A percentile compares a stretch with the other conserved stretches of the same genome.
phyloP scores from a whole-genome alignment of 2,329 filamentous ascomycete genomes.

The Phyllosticta paracitricarpa region DNA sequence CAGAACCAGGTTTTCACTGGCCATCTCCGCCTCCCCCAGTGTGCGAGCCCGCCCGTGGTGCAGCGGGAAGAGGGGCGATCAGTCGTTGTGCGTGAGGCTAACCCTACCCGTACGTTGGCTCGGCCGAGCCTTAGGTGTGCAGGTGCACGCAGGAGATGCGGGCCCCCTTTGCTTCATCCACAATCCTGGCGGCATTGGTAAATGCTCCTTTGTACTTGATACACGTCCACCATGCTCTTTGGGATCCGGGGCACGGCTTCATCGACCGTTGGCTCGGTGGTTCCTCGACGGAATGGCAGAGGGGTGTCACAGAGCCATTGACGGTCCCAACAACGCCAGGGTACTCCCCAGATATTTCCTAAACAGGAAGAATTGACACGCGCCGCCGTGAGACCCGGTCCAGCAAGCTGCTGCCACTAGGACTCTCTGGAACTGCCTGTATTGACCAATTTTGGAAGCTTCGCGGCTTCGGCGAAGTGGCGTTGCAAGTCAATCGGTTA shows the following conservation, averaged over 20 bases:
- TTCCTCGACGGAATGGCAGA: background rate
- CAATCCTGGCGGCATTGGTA: background rate
- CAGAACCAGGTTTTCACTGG: background rate
- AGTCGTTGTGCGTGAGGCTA: background rate
- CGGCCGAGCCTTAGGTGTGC: constrained; percentile 9
- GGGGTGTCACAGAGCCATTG: background rate
- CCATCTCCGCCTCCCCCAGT: background rate
- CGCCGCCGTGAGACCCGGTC: background rate
- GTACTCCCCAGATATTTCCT: background rate
- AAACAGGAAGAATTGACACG: background rate
- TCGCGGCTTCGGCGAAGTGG: background rate
- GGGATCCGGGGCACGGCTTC: background rate
- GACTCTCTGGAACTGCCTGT: background rate
- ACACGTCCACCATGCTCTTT: background rate
- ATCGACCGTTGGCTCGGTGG: background rate
- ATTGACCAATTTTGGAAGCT: background rate
- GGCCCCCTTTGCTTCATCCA: constrained; percentile 7
- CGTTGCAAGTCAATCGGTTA: background rate
- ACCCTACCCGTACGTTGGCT: constrained; percentile 6
- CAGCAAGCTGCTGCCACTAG: background rate
- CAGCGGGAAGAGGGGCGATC: background rate
- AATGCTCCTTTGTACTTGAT: background rate
- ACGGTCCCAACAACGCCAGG: background rate
- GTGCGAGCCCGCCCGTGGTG: background rate
- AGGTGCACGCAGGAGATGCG: constrained; percentile 8